phyloP scores from a whole-genome alignment of 257 asterid genomes.

The Ilex asprella region DNA sequence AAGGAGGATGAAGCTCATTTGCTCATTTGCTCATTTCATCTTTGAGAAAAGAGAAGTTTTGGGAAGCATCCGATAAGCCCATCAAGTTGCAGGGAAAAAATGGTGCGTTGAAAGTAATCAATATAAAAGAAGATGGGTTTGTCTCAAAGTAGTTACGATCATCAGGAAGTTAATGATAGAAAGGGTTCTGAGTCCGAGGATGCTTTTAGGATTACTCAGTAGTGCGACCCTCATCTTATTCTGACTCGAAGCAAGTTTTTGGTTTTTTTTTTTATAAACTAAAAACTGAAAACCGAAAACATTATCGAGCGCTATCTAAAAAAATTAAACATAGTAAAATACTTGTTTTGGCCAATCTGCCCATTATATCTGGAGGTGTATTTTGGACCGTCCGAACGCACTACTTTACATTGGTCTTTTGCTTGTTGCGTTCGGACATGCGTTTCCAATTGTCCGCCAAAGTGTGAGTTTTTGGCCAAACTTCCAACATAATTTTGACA shows the following conservation, averaged over 20 bases:
- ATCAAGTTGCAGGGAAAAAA: slow-evolving; percentile 91
- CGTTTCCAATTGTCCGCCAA: no score
- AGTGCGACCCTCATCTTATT: slow-evolving; percentile 23
- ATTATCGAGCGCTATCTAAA: no score
- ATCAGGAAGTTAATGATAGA: slow-evolving; percentile 38
- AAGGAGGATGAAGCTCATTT: slow-evolving; percentile 49
- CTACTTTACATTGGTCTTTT: no score
- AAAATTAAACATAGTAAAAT: no score
- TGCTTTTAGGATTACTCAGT: slow-evolving; percentile 32
- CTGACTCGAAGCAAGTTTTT: slow-evolving; percentile 32
- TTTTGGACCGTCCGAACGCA: no score
- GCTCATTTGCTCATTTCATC: slow-evolving; percentile 53
- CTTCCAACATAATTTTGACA: no score
- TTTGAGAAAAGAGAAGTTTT: slow-evolving; percentile 47
- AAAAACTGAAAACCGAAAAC: no score
- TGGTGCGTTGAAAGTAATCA: slow-evolving; percentile 86
- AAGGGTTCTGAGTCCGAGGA: slow-evolving; percentile 35
- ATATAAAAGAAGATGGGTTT: slow-evolving; percentile 59
- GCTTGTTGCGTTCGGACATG: no score
- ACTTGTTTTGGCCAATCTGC: no score
- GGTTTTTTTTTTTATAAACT: no score
- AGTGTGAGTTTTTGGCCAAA: no score
- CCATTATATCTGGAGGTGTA: no score
- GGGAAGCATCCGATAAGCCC: slow-evolving; percentile 42
- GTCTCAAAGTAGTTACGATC: slow-evolving; percentile 26